Base-by-base conservation (phyloP, 1,139 yeast genomes). In the Taphrina betulina region DNA sequence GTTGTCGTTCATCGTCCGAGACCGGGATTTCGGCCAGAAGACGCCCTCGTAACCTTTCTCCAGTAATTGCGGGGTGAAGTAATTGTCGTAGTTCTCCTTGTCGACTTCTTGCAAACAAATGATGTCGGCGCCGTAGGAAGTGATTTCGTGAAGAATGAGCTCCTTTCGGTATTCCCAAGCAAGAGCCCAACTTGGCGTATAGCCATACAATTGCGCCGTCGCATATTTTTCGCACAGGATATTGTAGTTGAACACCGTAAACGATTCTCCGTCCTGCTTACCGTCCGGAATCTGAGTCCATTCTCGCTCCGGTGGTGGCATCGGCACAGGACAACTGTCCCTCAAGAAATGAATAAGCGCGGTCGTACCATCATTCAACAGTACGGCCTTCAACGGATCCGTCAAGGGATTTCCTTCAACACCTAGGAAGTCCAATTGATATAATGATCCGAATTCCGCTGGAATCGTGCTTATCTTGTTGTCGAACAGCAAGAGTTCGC, bases 151-250 rank as follows among this genome's bases (percentile, higher is more conserved):
- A 60, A 82, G 79, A 62, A 92, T 77, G 51, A 79, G 75, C 58
- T 83, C 82, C 67, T 84, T 80, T 71, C 99, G 83, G 71, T 84
- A 89, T n/a, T 85, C 85, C 97, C 97, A 90, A 55, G 82, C 80
- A 61, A 92, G 77, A 4, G 97, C 98, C 98, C 98, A 92, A 1
- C 95, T 82, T 28, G 97, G 97, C 1, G 97, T 89, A 68, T 87
- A 92, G 65, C 86, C 90, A 69, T 87, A 94, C 85, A 90, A 78
- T 69, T 82, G 85, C 19, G 94, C 79, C 7, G 96, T 89, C 2
- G 97, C 97, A 73, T 90, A 90, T 69, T 85, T 95, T 68, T 92
- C 97, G 71, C 98, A 92, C 67, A 92, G 76, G 2, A 95, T 87
- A 69, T 92, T 92, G 74, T 89, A 92, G 46, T 90, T 82, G 77